Percentiles rank a stretch among this genome's conserved stretches.
phyloP scores from a whole-genome alignment of 805 yeast species.

The Ogataea neopini region DNA sequence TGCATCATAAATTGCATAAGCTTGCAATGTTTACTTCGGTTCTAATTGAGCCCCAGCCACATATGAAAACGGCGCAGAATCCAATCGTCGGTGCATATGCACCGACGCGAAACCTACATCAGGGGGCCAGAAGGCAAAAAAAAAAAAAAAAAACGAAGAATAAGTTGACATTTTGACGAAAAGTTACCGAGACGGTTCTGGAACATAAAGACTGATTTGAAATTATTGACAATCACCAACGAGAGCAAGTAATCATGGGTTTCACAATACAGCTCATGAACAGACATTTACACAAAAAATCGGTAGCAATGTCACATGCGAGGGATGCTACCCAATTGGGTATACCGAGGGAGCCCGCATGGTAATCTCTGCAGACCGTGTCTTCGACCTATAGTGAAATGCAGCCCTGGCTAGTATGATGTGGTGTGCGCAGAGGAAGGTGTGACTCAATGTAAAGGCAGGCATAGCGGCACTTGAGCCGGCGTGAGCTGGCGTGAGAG shows the following conservation, averaged over 20 bases:
- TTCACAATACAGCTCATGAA: too few relatives aligned
- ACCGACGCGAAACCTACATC: conserved; percentile 7
- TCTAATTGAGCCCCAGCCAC: not conserved
- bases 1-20: not conserved
- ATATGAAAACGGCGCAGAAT: not conserved
- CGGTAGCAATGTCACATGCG: not conserved
- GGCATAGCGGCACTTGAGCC: not conserved
- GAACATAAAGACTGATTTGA: not conserved
- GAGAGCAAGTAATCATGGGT: not conserved
- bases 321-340: not conserved
- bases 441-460: not conserved
- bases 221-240: too few relatives aligned
- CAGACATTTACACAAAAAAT: too few relatives aligned
- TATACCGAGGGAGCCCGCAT: not conserved
- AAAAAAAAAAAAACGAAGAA: not conserved
- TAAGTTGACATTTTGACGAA: not conserved
- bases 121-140: not conserved
- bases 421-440: not conserved
- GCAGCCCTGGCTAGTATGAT: not conserved
- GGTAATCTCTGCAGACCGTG: conserved; percentile 3
- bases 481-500: not conserved
- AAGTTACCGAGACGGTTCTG: not conserved
- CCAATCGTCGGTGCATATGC: conserved; percentile 8
- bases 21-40: not conserved
- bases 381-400: not conserved